Base-by-base conservation (phyloP, 805 yeast species). In the Sugiyamaella smithiae region DNA sequence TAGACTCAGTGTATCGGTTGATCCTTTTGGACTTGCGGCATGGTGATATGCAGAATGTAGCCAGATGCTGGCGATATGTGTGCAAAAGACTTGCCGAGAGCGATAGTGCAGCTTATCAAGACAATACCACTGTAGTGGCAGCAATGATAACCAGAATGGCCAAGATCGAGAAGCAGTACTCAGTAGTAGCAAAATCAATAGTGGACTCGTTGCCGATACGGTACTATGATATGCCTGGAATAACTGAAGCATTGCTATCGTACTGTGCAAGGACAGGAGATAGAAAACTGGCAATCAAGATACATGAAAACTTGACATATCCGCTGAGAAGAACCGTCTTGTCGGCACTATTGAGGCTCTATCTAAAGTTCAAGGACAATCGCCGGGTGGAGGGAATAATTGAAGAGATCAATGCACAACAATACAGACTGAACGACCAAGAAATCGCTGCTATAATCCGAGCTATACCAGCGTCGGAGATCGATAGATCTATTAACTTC, bases 231-330 rank as follows among this genome's bases (percentile, higher is more conserved):
- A 32, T 19, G 6, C 56, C 48, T 12, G 57, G 59, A 3, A 25
- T 58, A 5, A 48, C 58, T 5, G 61, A 57, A 37, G 54, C 61
- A 12, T 38, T 58, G n/a, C 28, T 58, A 12, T 42, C 50, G 31
- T 49, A 49, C 26, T 54, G 60, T 41, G 51, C 58, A 11, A 28
- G 60, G 23, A 40, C 50, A 7, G 22, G 26, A 35, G 36, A 58
- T 20, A 31, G 26, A 6, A 31, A 40, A 20, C 51, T 58, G 46
- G 55, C 58, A 5, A 26, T 40, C 16, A 38, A 45, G 24, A 43
- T 58, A 8, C 52, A 49, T 17, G 38, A 29, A n/a, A n/a, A 22
- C 11, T 20, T 55, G 7, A 35, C 32, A 14, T 23, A 31, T 12
- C 62, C 62, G 3, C 19, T 56, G 12, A 14, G 49, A 11, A 40